Evolutionary conservation across 331 rosid genomes (phyloP), one percentile per base, ranked within the genome.

Genomic region (Spiraea crenata): DNA sequence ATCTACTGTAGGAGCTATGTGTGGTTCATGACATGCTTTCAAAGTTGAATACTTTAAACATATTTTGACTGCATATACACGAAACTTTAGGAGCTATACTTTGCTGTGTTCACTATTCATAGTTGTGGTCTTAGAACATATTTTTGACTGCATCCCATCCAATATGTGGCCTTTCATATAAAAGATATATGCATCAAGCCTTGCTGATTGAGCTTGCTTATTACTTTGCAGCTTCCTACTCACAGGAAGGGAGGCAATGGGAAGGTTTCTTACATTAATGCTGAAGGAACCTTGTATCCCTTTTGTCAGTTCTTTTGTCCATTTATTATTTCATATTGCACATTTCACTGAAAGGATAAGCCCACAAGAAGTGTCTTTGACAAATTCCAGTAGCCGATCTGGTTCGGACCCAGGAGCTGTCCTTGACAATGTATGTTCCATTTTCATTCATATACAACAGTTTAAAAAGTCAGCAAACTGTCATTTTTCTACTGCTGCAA

Each of bases 351-450:
- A 54, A 39, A 65, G 49, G 45, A 41, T 41, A 15, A 49, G 10
- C 40, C 25, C 58, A 50, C 56, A 25, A 47, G 17, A 8, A 47
- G 12, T 58, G 20, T 75, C 72, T 74, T 78, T 20, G 74, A 64
- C 37, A 70, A 38, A 44, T 40, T 59, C 57, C 31, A 12, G 80
- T 72, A 93, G 97, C 84, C 99, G 97, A 70, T 93, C 89, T 82
- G 99, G 97, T 63, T 79, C 91, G 97, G 99, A 93, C 76, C 97
- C 99, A 19, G 95, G 84, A 66, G 97, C 99, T 70, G 99, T 93
- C 38, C 85, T 93, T 8, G 99, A 93, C 81, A 93, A 91, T 82
- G 99, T 93, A 84, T 72, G 90, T 40, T 37, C 76, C 61, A 63
- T 38, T 44, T 60, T 62, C 31, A 63, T 69, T 20, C 67, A 54